These are phyloP conservation scores for Hericium erinaceus DNA, from an alignment of 768 basidiomycete genomes.

Conservation along the genomic window DNA sequence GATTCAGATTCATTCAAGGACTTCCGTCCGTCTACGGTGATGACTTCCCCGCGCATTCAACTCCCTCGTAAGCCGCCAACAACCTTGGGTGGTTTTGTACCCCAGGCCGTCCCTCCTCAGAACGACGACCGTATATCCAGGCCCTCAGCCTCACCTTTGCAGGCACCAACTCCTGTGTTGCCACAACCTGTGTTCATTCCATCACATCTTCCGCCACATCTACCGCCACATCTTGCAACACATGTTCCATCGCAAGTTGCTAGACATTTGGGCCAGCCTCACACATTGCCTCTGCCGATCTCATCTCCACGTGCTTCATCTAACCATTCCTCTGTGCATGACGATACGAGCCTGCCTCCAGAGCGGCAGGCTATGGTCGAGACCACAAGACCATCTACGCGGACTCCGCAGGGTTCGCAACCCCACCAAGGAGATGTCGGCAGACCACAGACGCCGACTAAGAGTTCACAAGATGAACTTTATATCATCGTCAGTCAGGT, in stretches of 20 bases:
- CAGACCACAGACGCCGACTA: constrained; percentile 10
- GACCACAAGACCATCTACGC: too few relatives aligned
- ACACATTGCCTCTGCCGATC: neutral
- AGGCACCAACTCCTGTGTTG: too few relatives aligned
- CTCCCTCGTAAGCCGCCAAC: neutral
- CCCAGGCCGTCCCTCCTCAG: neutral
- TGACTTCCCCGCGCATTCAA: neutral
- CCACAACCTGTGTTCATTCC: too few relatives aligned
- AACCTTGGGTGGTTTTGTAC: neutral
- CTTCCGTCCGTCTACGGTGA: neutral
- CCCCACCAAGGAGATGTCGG: constrained; percentile 4
- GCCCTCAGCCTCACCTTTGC: too few relatives aligned
- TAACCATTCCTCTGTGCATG: constrained; percentile 3
- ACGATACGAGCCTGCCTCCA: too few relatives aligned
- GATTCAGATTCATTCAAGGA: constrained; percentile 18
- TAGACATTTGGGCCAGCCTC: neutral
- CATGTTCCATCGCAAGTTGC: too few relatives aligned
- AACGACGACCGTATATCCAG: too few relatives aligned
- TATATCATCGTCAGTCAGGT: constrained; percentile 90
- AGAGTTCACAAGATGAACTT: constrained; percentile 36
- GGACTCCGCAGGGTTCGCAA: neutral
- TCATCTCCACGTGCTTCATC: constrained; percentile 3
- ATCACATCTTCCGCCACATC: too few relatives aligned
- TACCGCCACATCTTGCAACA: too few relatives aligned
- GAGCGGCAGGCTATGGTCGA: too few relatives aligned